Percentiles rank a stretch among this genome's conserved stretches.
Evolutionary conservation across 148 eudicot genomes (phyloP).

Genomic region (Rhododendron ferrugineum): DNA sequence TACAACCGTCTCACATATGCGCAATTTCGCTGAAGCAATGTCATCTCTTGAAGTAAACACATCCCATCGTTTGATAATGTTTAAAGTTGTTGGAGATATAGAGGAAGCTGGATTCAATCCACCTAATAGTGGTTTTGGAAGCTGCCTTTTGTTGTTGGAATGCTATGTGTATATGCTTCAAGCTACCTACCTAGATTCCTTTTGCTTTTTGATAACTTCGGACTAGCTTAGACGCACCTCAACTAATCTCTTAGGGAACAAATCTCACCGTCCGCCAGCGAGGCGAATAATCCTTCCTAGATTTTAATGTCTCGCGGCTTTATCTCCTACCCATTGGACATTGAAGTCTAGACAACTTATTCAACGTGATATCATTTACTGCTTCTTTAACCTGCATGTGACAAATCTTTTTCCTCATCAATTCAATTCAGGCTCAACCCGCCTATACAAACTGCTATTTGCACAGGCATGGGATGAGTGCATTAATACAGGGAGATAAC

Average conservation of each 20-base stretch:
- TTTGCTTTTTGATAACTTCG: neutral
- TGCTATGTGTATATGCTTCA: neutral
- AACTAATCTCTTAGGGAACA: neutral
- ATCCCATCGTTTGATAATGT: neutral
- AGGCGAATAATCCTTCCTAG: neutral
- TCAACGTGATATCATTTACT: slow-evolving; percentile 4
- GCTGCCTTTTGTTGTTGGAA: neutral
- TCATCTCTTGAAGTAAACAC: too few relatives aligned
- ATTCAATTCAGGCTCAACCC: neutral
- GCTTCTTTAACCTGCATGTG: neutral
- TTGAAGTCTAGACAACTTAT: neutral
- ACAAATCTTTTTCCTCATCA: neutral
- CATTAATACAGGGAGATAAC: neutral
- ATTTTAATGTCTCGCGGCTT: neutral
- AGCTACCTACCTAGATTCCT: neutral
- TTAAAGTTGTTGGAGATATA: neutral
- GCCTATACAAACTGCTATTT: neutral
- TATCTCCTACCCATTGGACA: neutral
- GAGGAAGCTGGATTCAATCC: neutral
- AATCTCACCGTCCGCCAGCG: neutral
- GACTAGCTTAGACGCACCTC: neutral
- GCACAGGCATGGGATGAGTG: slow-evolving; percentile 1
- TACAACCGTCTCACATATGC: too few relatives aligned
- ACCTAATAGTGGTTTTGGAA: neutral
- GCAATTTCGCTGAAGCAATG: neutral